phyloP scores from a whole-genome alignment of 1,284 basidiomycete genomes.

The Phlebopus sp. region DNA sequence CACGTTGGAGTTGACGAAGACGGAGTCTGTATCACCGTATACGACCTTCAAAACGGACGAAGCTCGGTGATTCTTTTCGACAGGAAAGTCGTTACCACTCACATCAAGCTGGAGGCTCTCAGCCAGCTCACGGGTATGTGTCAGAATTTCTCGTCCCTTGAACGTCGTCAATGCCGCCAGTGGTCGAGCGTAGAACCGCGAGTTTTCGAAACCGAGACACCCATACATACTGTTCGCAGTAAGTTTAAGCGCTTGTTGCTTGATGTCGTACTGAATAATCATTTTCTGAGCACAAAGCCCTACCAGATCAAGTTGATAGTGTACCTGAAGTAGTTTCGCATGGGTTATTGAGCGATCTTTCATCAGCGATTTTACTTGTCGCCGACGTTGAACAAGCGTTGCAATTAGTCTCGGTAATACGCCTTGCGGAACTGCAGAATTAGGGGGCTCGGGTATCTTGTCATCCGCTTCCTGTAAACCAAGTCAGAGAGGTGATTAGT shows the following conservation, averaged over 20 bases:
- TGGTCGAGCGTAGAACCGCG: conserved; percentile 95
- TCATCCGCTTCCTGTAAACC: conserved; percentile 67
- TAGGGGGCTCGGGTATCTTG: conserved; percentile 87
- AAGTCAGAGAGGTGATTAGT: background rate
- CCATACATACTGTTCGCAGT: conserved; percentile 99
- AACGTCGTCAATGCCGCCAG: conserved; percentile 96
- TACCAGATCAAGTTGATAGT: conserved; percentile 2
- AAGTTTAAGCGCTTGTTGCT: conserved; percentile 95
- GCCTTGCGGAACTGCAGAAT: conserved; percentile 73
- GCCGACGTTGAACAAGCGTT: conserved; percentile 86
- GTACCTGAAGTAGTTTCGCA: conserved; percentile 83
- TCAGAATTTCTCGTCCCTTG: conserved; percentile 97
- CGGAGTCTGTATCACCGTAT: conserved; percentile 98
- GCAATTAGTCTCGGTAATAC: conserved; percentile 95
- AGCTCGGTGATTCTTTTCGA: background rate
- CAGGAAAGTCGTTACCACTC: conserved; percentile 24
- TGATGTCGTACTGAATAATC: conserved; percentile 83
- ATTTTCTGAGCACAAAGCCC: conserved; percentile 7
- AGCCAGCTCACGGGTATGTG: conserved; percentile 89
- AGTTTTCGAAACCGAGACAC: conserved; percentile 97
- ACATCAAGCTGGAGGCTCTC: conserved; percentile 89
- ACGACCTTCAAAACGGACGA: conserved; percentile 66
- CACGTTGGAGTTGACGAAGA: conserved; percentile 97
- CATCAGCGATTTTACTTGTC: conserved; percentile 93
- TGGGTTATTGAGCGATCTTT: conserved; percentile 80